Evolutionary conservation across 495 filamentous ascomycete species (phyloP).

Genomic region (Penicillium manginii): DNA sequence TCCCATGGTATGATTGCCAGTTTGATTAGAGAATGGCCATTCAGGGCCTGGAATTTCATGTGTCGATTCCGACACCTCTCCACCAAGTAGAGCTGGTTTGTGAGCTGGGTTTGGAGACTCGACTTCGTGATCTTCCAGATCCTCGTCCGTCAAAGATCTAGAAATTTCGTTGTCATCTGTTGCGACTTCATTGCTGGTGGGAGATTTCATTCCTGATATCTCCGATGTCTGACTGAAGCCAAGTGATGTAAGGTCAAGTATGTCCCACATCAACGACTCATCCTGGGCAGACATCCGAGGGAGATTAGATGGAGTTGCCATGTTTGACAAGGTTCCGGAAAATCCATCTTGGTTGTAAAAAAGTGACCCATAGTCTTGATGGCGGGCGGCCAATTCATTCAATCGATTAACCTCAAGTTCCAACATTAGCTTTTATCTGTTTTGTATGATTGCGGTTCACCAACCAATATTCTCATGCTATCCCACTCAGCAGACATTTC

Average conservation of each 20-base stretch:
- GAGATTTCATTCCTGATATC: neutral
- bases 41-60: constrained; percentile 6
- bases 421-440: neutral
- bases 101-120: neutral
- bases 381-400: constrained; percentile 28
- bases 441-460: neutral
- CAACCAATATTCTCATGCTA: constrained; percentile 31
- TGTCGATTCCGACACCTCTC: neutral
- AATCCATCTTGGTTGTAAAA: constrained; percentile 37
- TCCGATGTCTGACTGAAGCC: neutral
- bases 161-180: neutral
- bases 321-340: constrained; percentile 28
- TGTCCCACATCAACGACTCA: constrained; percentile 36
- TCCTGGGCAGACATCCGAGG: constrained; percentile 32
- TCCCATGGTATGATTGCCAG: constrained; percentile 11
- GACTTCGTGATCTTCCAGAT: neutral
- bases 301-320: constrained; percentile 33
- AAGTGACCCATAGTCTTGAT: constrained; percentile 31
- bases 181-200: neutral
- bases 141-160: neutral
- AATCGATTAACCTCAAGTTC: constrained; percentile 20
- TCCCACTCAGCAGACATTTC: constrained; percentile 27
- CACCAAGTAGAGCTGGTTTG: neutral
- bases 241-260: constrained; percentile 30
- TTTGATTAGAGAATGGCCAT: constrained; percentile 25